Evolutionary conservation across 345 rosid species (phyloP), one percentile per base, ranked within the genome.

Genomic region (Lepidium aucheri): DNA sequence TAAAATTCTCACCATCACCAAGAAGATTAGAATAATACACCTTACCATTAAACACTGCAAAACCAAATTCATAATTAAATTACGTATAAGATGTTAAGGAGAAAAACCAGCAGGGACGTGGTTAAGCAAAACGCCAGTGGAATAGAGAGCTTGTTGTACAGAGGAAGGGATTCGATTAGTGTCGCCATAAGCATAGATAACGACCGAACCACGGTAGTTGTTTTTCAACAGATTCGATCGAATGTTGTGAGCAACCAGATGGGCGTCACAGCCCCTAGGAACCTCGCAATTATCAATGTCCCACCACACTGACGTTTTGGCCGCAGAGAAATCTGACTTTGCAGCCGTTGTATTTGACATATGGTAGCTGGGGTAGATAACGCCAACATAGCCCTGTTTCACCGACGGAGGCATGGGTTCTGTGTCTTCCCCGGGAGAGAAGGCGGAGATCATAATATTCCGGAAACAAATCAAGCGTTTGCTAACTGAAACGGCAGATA

Each of bases 221-320:
- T 62, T 74, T 70, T 80, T 74, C 50, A 66, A 78, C 58, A 90
- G 57, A 43, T 89, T 90, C 1, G 90, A 86, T 54, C 87, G 84
- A 11, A 87, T 84, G 74, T 84, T 84, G 66, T 81, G 84, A 1
- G 90, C 86, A 65, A 87, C 82, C 35, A 77, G 74, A 60, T 78
- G 83, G 10, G 81, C 76, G 45, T 86, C 85, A 56, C 83, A 84
- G 7, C 75, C 78, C 61, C 69, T 82, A 1, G 97, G 89, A 0
- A 90, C 92, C 14, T 58, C 70, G 51, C 92, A 90, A 52, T 86
- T 87, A 78, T 90, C 97, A 6, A 81, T 70, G 76, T 90, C 97
- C 97, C 90, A 90, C 95, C 92, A 90, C 13, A 83, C 90, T 59
- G 97, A 86, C 9, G 79, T 87, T 82, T 84, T 87, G 6, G 90